phyloP scores from a whole-genome alignment of 108 stramenopile genomes.

The Bacterosira constricta region DNA sequence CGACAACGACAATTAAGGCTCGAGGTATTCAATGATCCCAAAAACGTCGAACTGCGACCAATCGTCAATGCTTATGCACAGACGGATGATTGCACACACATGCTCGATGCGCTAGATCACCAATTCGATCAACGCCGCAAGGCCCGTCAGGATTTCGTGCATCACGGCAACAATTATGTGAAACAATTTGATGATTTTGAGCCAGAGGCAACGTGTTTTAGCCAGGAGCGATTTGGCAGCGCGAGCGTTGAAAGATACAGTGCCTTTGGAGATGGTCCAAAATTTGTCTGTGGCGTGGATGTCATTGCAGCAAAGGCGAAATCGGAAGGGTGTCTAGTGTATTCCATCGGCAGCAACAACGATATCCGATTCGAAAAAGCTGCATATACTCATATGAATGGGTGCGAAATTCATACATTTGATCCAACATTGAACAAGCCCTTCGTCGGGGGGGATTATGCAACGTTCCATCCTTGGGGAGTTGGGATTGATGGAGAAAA shows the following conservation, averaged over 20 bases:
- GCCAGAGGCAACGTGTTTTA: conserved; percentile 37
- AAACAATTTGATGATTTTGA: conserved; percentile 11
- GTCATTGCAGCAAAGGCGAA: conserved; percentile 19
- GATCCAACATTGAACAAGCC: conserved; percentile 31
- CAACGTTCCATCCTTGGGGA: conserved; percentile 48
- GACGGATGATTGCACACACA: too few species aligned
- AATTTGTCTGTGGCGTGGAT: conserved; percentile 43
- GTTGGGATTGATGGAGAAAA: conserved; percentile 23
- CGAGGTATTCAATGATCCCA: too few species aligned
- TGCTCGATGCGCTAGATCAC: neutral
- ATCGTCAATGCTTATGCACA: too few species aligned
- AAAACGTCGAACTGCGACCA: too few species aligned
- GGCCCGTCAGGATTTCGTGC: neutral
- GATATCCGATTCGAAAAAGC: conserved; percentile 33
- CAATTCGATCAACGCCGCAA: neutral
- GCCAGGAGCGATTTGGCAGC: conserved; percentile 38
- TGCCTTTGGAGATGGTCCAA: conserved; percentile 44
- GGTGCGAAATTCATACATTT: conserved; percentile 49
- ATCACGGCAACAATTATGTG: too few species aligned
- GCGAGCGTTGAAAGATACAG: conserved; percentile 2
- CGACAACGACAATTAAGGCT: neutral
- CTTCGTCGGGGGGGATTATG: conserved; percentile 31
- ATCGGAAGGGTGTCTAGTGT: conserved; percentile 29
- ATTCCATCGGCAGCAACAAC: conserved; percentile 44
- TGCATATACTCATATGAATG: conserved; percentile 23